Conservation (phyloP, 306 rosid genomes). For the Pyrus bretschneideri region DNA sequence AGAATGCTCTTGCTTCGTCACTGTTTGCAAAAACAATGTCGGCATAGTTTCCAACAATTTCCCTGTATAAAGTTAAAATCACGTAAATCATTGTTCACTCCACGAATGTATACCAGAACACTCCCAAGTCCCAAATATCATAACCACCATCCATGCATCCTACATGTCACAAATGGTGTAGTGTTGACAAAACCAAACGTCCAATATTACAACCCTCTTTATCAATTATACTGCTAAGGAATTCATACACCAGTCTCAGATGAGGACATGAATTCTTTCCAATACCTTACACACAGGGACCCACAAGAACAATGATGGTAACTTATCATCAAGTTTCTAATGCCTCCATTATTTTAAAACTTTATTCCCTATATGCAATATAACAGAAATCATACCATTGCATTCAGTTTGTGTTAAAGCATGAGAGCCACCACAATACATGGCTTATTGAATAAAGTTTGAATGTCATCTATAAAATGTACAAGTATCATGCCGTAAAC, state of each 20-base stretch:
- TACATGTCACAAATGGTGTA: neutral
- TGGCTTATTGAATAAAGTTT: neutral
- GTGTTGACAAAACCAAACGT: neutral
- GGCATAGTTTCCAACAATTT: constrained; percentile 59
- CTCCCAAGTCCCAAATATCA: neutral
- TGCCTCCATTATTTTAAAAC: neutral
- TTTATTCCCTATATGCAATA: neutral
- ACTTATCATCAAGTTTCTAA: neutral
- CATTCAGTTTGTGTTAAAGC: neutral
- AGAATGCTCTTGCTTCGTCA: constrained; percentile 77
- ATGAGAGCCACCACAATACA: neutral
- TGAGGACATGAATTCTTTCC: neutral
- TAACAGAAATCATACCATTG: neutral
- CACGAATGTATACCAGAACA: neutral
- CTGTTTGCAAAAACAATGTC: constrained; percentile 79
- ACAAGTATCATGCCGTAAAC: neutral
- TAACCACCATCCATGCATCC: neutral
- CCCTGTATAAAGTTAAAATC: constrained; percentile 47
- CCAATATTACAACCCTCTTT: neutral
- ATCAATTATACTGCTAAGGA: neutral
- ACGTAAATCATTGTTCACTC: neutral
- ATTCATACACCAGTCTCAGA: neutral
- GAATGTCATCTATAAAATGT: neutral
- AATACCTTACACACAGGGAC: neutral
- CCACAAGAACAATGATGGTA: neutral